Evolutionary conservation across 1,284 basidiomycete genomes (phyloP).

Genomic region (Fomes fomentarius): DNA sequence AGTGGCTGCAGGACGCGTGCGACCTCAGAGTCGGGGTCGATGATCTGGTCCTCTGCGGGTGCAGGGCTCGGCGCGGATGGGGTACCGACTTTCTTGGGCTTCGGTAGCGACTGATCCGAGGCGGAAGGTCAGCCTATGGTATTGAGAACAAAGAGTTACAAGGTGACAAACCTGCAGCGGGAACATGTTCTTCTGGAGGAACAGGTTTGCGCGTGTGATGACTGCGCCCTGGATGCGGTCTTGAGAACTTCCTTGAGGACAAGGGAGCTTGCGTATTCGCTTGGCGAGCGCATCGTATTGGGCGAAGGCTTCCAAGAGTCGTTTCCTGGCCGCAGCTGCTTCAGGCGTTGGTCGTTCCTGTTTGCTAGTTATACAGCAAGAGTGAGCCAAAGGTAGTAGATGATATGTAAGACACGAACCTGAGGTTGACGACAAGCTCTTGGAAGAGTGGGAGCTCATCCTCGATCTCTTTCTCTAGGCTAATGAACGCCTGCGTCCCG

Average conservation of each 20-base stretch:
- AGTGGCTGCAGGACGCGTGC: conserved; percentile 80
- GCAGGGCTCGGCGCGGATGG: conserved; percentile 27
- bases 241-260: conserved; percentile 71
- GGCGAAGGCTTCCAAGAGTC: conserved; percentile 80
- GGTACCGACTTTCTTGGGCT: conserved; percentile 41
- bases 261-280: conserved; percentile 74
- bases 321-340: conserved; percentile 74
- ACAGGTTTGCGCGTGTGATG: conserved; percentile 74
- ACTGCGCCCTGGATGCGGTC: conserved; percentile 86
- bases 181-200: conserved; percentile 90
- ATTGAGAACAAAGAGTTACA: too few relatives aligned
- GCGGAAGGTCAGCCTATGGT: too few relatives aligned
- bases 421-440: conserved; percentile 60
- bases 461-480: conserved; percentile 80
- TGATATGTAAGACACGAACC: conserved; percentile 39
- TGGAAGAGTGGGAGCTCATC: conserved; percentile 72
- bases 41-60: conserved; percentile 34
- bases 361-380: conserved; percentile 45
- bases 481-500: conserved; percentile 72
- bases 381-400: neutral
- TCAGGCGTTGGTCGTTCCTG: conserved; percentile 67
- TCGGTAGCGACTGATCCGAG: conserved; percentile 59
- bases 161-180: conserved; percentile 77
- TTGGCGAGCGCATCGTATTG: conserved; percentile 91
- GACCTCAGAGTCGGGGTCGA: conserved; percentile 70